phyloP scores from a whole-genome alignment of 2,329 filamentous ascomycete genomes.

The Fusarium mundagurra region DNA sequence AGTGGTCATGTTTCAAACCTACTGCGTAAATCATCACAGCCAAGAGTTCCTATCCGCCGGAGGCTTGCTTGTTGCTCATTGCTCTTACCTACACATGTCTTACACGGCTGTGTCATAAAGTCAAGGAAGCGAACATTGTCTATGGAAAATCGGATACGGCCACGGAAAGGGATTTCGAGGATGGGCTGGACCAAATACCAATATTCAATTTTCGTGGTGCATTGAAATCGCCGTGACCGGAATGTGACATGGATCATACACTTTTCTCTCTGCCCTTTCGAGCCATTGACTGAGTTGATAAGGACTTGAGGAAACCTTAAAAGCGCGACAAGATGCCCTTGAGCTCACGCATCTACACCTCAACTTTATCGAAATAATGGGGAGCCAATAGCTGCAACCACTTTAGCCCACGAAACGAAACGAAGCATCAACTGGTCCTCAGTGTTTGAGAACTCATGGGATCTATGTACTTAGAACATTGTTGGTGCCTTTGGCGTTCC shows the following conservation, averaged over 20 bases:
- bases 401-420: conserved; percentile 8
- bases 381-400: conserved; percentile 23
- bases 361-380: background rate
- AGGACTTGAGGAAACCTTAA: conserved; percentile 1
- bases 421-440: conserved; percentile 1
- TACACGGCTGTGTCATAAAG: conserved; percentile 4
- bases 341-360: conserved; percentile 1
- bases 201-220: background rate
- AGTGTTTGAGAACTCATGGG: background rate
- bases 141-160: background rate
- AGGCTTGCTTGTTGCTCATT: background rate
- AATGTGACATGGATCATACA: background rate
- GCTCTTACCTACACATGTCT: background rate
- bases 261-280: background rate
- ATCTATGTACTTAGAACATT: conserved; percentile 7
- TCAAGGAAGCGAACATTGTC: background rate
- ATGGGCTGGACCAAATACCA: background rate
- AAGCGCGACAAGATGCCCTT: background rate
- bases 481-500: background rate
- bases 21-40: background rate
- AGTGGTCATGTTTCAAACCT: background rate
- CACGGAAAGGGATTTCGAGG: background rate
- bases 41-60: background rate
- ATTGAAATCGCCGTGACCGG: background rate
- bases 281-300: background rate